These are phyloP conservation scores for Sarocladiaceae sp. DNA, from an alignment of 2,329 filamentous ascomycete species.

Conservation along the genomic window DNA sequence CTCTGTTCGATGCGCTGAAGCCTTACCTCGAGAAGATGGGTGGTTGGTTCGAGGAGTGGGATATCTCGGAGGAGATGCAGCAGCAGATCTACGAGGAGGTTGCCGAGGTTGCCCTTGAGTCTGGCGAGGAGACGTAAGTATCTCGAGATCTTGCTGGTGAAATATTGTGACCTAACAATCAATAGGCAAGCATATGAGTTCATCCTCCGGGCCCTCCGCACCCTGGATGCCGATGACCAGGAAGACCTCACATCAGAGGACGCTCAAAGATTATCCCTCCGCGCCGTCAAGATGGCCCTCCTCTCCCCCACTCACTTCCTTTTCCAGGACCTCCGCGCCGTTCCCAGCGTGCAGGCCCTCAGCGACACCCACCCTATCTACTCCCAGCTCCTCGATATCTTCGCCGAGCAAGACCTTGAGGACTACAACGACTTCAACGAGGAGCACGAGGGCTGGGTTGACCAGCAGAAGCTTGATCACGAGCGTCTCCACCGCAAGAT, in stretches of 20 bases:
- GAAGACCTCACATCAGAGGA: conserved; percentile 55
- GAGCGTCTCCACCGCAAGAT: conserved; percentile 87
- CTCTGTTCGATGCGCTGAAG: conserved; percentile 78
- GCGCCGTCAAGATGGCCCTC: conserved; percentile 51
- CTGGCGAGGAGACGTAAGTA: conserved; percentile 70
- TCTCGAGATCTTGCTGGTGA: not conserved
- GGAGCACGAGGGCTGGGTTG: conserved; percentile 81
- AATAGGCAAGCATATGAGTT: conserved; percentile 62
- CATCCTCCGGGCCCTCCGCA: conserved; percentile 57
- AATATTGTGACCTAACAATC: not conserved
- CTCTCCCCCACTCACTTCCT: conserved; percentile 55
- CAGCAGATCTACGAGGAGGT: conserved; percentile 82
- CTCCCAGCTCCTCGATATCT: conserved; percentile 91
- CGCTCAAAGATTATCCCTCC: conserved; percentile 56
- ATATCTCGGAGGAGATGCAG: conserved; percentile 74
- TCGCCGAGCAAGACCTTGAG: conserved; percentile 89
- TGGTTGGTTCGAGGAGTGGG: conserved; percentile 79
- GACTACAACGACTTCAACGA: conserved; percentile 95
- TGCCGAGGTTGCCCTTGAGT: conserved; percentile 73
- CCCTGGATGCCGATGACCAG: conserved; percentile 53
- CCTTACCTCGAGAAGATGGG: conserved; percentile 80
- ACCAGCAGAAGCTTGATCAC: conserved; percentile 68
- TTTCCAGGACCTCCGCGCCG: conserved; percentile 77
- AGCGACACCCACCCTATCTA: conserved; percentile 78
- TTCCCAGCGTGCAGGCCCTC: conserved; percentile 81